Evolutionary conservation across 1,139 yeast species (phyloP).

Genomic region (Geotrichum cucujoidarum): DNA sequence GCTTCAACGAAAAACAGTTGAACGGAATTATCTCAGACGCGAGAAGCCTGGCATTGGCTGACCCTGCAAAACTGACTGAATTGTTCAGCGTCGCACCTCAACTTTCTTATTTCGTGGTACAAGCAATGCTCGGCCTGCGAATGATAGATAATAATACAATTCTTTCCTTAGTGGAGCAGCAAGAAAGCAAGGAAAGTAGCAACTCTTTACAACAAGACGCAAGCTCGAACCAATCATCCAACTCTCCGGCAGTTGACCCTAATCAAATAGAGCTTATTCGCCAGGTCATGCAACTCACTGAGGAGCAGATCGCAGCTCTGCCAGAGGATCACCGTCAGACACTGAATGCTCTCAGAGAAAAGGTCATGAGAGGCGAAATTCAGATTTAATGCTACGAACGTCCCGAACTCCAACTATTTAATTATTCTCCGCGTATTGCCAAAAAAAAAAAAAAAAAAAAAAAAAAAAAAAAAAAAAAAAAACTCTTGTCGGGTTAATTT

Average conservation of each 20-base stretch:
- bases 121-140: constrained; percentile 55
- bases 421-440: no score
- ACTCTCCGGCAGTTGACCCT: constrained; percentile 8
- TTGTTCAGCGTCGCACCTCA: constrained; percentile 74
- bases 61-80: constrained; percentile 57
- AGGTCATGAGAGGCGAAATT: constrained; percentile 32
- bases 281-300: constrained; percentile 53
- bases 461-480: no score
- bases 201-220: background rate
- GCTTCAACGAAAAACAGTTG: constrained; percentile 52
- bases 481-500: no score
- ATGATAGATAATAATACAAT: constrained; percentile 49
- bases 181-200: constrained; percentile 21
- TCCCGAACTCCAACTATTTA: background rate
- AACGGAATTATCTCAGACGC: constrained; percentile 54
- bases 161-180: constrained; percentile 33
- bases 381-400: constrained; percentile 20
- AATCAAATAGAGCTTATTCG: constrained; percentile 40
- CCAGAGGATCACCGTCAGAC: constrained; percentile 52
- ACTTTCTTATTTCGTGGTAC: constrained; percentile 75
- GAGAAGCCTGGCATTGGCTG: constrained; percentile 56
- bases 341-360: constrained; percentile 28
- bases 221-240: background rate
- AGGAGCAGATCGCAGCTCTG: constrained; percentile 56
- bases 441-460: no score